Evolutionary conservation across 768 basidiomycete genomes (phyloP).

Genomic region (Suillus alpinus): DNA sequence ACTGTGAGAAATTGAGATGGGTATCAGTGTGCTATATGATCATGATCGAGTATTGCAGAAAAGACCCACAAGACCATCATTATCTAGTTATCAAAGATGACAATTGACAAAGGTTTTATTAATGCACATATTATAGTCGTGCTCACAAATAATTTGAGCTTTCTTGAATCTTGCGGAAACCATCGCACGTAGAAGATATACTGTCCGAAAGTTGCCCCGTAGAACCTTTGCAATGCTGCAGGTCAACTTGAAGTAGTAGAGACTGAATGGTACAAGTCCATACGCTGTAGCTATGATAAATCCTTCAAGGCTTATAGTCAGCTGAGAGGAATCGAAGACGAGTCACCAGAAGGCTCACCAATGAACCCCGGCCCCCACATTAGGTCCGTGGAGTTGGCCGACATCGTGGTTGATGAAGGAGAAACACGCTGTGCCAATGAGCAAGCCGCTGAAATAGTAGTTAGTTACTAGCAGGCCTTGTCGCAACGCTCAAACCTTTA

Average conservation of each 20-base stretch:
- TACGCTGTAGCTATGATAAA: constrained; percentile 11
- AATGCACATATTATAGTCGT: not conserved
- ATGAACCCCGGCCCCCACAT: constrained; percentile 16
- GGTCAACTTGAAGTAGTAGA: not conserved
- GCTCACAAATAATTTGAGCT: constrained; percentile 16
- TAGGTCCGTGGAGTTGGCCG: not conserved
- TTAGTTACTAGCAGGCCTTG: not conserved
- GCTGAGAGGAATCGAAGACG: not conserved
- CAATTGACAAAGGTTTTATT: not conserved
- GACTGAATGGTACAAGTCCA: not conserved
- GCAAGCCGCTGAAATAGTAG: not conserved
- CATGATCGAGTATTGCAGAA: not conserved
- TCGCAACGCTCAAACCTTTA: not conserved
- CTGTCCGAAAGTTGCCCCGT: constrained; percentile 17
- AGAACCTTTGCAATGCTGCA: constrained; percentile 10
- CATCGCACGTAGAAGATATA: constrained; percentile 14
- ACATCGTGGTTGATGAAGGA: constrained; percentile 9
- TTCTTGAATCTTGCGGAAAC: constrained; percentile 16
- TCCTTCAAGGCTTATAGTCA: constrained; percentile 8
- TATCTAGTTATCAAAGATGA: not conserved
- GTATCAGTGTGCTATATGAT: not conserved
- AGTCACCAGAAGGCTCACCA: constrained; percentile 8
- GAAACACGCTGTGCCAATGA: not conserved
- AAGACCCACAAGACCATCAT: not conserved
- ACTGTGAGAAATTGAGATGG: not conserved